These are phyloP conservation scores for Sphagnurus paluster DNA, from an alignment of 1,284 basidiomycete species.

Conservation along the genomic window DNA sequence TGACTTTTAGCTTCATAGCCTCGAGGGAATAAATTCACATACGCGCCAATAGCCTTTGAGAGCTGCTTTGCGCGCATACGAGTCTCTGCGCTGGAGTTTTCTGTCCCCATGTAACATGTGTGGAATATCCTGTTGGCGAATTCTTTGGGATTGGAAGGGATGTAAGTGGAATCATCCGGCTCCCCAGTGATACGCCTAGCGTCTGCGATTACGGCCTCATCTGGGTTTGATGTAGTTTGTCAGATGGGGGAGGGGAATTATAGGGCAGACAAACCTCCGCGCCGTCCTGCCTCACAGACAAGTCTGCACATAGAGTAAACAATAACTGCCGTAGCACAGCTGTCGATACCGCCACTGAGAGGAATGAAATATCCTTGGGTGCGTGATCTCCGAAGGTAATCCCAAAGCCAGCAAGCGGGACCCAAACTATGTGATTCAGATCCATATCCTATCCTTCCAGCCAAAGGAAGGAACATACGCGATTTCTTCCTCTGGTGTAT, in stretches of 20 bases:
- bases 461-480: constrained; percentile 60
- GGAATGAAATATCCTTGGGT: constrained; percentile 97
- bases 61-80: constrained; percentile 85
- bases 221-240: constrained; percentile 34
- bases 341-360: constrained; percentile 97
- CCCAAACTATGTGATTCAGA: constrained; percentile 65
- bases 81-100: constrained; percentile 91
- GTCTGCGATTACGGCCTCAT: constrained; percentile 87
- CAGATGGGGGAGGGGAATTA: background rate
- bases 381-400: constrained; percentile 92
- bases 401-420: constrained; percentile 99
- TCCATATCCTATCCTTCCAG: background rate
- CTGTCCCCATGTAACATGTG: constrained; percentile 99
- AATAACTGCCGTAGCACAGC: constrained; percentile 94
- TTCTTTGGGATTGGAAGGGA: constrained; percentile 85
- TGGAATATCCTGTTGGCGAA: constrained; percentile 90
- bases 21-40: constrained; percentile 17
- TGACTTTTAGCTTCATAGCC: background rate
- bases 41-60: constrained; percentile 88
- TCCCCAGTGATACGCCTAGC: constrained; percentile 89
- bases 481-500: constrained; percentile 94
- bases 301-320: constrained; percentile 96
- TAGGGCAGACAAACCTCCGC: constrained; percentile 54
- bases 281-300: constrained; percentile 73
- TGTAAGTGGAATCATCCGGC: constrained; percentile 75